Conservation (phyloP, 108 stramenopile genomes). For the Stephanodiscus triporus region DNA sequence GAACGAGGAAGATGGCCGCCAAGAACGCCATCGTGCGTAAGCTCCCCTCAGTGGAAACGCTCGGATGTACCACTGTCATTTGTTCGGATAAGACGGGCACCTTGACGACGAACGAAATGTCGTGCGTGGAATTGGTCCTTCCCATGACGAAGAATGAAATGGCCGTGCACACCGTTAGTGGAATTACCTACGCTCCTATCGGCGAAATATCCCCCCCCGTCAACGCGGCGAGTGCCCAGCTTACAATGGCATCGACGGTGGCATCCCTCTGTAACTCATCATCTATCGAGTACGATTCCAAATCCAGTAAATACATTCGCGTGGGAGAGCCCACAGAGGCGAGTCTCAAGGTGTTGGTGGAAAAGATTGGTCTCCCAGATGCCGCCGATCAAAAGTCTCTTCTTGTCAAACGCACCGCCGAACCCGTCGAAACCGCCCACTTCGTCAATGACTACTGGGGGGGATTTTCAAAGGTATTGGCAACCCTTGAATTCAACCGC, state of each 20-base stretch:
- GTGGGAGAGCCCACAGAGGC: slow-evolving; percentile 90
- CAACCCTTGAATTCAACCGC: slow-evolving; percentile 81
- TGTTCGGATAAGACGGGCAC: slow-evolving; percentile 93
- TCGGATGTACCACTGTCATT: slow-evolving; percentile 82
- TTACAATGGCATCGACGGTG: slow-evolving; percentile 34
- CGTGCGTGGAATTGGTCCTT: slow-evolving; percentile 50
- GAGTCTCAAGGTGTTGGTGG: slow-evolving; percentile 72
- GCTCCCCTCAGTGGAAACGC: slow-evolving; percentile 85
- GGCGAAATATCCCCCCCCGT: slow-evolving; percentile 44
- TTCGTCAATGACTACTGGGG: slow-evolving; percentile 47
- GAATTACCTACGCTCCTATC: slow-evolving; percentile 46
- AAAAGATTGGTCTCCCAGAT: slow-evolving; percentile 67
- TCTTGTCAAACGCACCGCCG: slow-evolving; percentile 20
- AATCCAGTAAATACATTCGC: slow-evolving; percentile 53
- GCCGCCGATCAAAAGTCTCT: slow-evolving; percentile 29
- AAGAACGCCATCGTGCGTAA: slow-evolving; percentile 57
- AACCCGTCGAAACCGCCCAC: slow-evolving; percentile 45
- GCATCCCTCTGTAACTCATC: slow-evolving; percentile 42
- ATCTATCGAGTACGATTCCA: slow-evolving; percentile 44
- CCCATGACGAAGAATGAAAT: slow-evolving; percentile 23
- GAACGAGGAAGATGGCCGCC: slow-evolving; percentile 71
- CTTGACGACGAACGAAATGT: slow-evolving; percentile 87
- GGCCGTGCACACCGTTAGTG: slow-evolving; percentile 41
- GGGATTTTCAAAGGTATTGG: slow-evolving; percentile 36
- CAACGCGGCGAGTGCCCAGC: slow-evolving; percentile 7